phyloP scores from a whole-genome alignment of 768 basidiomycete genomes.

The Leccinum rimulosum region DNA sequence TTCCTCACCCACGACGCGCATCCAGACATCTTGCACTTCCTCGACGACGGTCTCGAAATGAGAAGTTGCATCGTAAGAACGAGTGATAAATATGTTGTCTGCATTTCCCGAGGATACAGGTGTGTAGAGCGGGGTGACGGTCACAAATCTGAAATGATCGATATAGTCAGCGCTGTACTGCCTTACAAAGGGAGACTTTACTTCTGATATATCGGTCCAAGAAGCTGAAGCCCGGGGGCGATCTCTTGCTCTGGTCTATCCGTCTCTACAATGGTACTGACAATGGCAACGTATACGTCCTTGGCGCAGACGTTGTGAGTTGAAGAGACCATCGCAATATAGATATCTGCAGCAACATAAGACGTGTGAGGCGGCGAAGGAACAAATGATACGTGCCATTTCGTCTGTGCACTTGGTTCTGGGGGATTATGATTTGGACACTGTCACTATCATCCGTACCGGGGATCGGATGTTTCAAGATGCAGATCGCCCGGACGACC shows the following conservation, averaged over 20 bases:
- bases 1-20: constrained; percentile 73
- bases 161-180: constrained; percentile 8
- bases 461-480: constrained; percentile 97
- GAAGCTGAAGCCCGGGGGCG: constrained; percentile 83
- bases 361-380: not conserved
- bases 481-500: constrained; percentile 95
- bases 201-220: constrained; percentile 95
- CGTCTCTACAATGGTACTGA: constrained; percentile 98
- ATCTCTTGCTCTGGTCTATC: constrained; percentile 90
- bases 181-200: constrained; percentile 35
- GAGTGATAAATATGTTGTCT: constrained; percentile 96
- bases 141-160: constrained; percentile 68
- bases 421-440: constrained; percentile 96
- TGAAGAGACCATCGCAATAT: constrained; percentile 95
- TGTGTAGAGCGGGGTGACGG: constrained; percentile 83
- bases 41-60: constrained; percentile 99
- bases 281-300: constrained; percentile 94
- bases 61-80: constrained; percentile 96
- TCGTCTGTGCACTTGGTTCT: constrained; percentile 92
- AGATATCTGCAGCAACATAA: constrained; percentile 70
- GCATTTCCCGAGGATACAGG: constrained; percentile 77
- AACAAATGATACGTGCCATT: constrained; percentile 61
- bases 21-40: constrained; percentile 96
- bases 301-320: constrained; percentile 98
- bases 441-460: constrained; percentile 95